phyloP scores from a whole-genome alignment of 163 green algal species.

The Prototheca wickerhamii region DNA sequence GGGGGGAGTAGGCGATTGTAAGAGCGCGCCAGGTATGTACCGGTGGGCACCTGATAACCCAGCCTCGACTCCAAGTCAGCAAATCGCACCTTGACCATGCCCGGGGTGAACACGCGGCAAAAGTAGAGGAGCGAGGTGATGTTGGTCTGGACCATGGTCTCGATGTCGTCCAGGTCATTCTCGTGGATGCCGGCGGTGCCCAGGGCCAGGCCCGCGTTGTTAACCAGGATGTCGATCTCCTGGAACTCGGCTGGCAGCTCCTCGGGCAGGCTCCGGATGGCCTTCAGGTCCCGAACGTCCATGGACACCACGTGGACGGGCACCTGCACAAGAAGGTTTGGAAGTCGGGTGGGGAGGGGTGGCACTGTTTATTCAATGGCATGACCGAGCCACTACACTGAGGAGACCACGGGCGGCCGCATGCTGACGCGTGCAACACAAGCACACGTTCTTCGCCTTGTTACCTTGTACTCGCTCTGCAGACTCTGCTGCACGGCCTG shows the following conservation, averaged over 20 bases:
- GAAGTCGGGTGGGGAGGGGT: neutral
- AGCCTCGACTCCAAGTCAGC: neutral
- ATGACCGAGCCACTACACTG: too few relatives aligned
- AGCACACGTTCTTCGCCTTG: too few relatives aligned
- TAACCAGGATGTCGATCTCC: constrained; percentile 80
- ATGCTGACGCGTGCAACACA: neutral
- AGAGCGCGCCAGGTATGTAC: too few relatives aligned
- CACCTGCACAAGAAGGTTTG: too few relatives aligned
- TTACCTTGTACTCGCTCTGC: constrained; percentile 19
- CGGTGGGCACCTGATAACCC: too few relatives aligned
- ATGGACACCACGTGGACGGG: constrained; percentile 33
- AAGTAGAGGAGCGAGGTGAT: constrained; percentile 40
- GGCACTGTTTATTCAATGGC: neutral
- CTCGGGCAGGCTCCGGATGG: constrained; percentile 31
- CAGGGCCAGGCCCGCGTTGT: constrained; percentile 81
- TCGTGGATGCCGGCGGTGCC: constrained; percentile 46
- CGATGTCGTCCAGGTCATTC: constrained; percentile 21
- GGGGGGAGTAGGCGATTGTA: neutral
- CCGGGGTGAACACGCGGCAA: constrained; percentile 44
- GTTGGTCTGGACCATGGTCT: constrained; percentile 23
- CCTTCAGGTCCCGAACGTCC: constrained; percentile 50
- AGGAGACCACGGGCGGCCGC: neutral
- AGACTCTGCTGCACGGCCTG: constrained; percentile 33
- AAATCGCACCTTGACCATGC: constrained; percentile 44
- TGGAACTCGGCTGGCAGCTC: constrained; percentile 48